These are phyloP conservation scores for Diplodia seriata DNA, from an alignment of 2,329 filamentous ascomycete genomes.

Conservation along the genomic window DNA sequence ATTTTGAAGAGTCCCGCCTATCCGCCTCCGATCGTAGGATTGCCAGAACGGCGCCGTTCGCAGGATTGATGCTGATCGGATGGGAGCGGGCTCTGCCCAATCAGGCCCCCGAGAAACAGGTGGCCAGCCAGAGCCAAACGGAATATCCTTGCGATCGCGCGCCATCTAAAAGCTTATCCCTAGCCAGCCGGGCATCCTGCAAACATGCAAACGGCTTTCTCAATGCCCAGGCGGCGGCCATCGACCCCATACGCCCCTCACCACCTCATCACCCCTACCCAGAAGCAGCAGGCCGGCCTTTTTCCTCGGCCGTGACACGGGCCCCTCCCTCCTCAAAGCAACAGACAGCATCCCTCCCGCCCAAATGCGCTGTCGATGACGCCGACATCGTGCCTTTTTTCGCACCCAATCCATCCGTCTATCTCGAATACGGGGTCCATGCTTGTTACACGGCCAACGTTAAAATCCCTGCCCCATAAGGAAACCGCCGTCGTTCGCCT, in stretches of 20 bases:
- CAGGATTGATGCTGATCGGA: constrained; percentile 19
- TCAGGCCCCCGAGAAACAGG: neutral
- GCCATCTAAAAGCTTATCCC: neutral
- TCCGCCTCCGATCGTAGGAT: neutral
- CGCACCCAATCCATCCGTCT: neutral
- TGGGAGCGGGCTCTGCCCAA: neutral
- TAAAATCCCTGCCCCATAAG: neutral
- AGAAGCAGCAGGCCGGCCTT: neutral
- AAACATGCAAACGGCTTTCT: neutral
- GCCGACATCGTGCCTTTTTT: neutral
- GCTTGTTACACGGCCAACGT: neutral
- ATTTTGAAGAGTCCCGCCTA: constrained; percentile 9
- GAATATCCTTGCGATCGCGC: neutral
- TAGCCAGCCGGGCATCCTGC: constrained; percentile 2
- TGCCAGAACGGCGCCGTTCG: constrained; percentile 13
- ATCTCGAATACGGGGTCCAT: neutral
- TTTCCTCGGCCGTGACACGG: neutral
- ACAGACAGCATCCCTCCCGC: neutral
- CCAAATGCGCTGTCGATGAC: neutral
- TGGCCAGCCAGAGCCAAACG: neutral
- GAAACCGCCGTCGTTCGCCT: neutral
- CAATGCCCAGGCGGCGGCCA: neutral
- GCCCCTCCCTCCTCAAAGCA: neutral
- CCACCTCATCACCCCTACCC: neutral
- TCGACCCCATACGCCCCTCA: neutral